A percentile compares a stretch with the other conserved stretches of the same genome.
phyloP scores from a whole-genome alignment of 75 land plant species.

The Sequoiadendron giganteum region DNA sequence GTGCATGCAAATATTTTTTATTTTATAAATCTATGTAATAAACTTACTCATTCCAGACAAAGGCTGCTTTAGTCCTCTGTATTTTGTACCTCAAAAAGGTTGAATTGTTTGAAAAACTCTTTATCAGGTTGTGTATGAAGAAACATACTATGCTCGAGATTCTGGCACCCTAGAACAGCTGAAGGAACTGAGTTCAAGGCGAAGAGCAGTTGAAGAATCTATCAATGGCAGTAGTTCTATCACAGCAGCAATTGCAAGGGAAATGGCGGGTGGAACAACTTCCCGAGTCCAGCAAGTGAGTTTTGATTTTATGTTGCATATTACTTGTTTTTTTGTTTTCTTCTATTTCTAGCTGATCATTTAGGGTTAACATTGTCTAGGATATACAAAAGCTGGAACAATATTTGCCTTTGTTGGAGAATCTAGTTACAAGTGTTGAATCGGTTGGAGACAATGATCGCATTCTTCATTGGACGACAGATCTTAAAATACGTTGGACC shows the following conservation, averaged over 20 bases:
- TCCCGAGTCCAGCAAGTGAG: constrained; percentile 58
- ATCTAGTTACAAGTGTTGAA: constrained; percentile 46
- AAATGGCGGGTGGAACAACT: constrained; percentile 75
- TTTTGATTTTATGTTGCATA: neutral
- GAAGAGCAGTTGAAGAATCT: constrained; percentile 68
- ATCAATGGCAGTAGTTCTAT: constrained; percentile 62
- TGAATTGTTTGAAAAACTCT: neutral
- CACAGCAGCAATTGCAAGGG: constrained; percentile 79
- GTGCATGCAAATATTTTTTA: neutral
- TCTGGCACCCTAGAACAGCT: constrained; percentile 69
- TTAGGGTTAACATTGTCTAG: constrained; percentile 25
- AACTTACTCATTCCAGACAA: neutral
- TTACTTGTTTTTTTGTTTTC: neutral
- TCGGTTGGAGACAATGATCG: constrained; percentile 17
- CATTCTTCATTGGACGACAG: constrained; percentile 46
- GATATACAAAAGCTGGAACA: constrained; percentile 68
- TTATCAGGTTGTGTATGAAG: constrained; percentile 60
- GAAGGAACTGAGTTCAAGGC: constrained; percentile 66
- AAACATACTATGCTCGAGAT: constrained; percentile 55
- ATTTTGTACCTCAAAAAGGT: neutral
- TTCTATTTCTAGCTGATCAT: neutral
- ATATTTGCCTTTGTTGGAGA: constrained; percentile 68
- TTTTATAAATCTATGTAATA: neutral
- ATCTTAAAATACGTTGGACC: constrained; percentile 62
- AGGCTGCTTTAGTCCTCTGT: neutral